phyloP scores from a whole-genome alignment of 306 rosid genomes.

The Biancaea sappan region DNA sequence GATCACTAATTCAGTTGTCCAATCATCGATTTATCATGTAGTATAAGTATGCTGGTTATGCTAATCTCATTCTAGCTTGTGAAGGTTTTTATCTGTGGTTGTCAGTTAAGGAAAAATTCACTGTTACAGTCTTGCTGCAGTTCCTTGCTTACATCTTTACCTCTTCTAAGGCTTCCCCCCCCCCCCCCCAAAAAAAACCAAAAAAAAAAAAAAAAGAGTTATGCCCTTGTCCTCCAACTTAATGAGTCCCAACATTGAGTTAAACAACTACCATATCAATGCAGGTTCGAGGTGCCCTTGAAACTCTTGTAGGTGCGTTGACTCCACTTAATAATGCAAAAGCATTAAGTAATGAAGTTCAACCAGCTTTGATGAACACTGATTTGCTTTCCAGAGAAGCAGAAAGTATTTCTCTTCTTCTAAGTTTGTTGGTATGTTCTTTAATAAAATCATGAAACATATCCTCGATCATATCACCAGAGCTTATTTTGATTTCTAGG shows the following conservation, averaged over 20 bases:
- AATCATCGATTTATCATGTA: neutral
- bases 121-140: constrained; percentile 11
- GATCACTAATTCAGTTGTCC: neutral
- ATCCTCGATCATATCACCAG: neutral
- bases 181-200: no score
- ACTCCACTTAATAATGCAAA: constrained; percentile 79
- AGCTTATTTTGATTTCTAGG: constrained; percentile 30
- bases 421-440: constrained; percentile 82
- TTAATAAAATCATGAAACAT: constrained; percentile 21
- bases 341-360: constrained; percentile 72
- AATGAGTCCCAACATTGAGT: constrained; percentile 19
- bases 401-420: constrained; percentile 83
- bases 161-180: neutral
- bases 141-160: constrained; percentile 16
- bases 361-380: constrained; percentile 81
- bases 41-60: neutral
- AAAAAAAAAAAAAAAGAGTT: no score
- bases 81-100: constrained; percentile 11
- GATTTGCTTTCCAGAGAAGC: constrained; percentile 92
- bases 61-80: constrained; percentile 18
- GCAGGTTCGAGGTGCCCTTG: constrained; percentile 93
- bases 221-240: constrained; percentile 12
- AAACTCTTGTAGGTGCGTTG: constrained; percentile 86
- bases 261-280: constrained; percentile 27
- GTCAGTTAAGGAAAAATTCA: constrained; percentile 4